These are phyloP conservation scores for Chamaecrista fasciculata DNA, from an alignment of 306 rosid species.

Conservation along the genomic window DNA sequence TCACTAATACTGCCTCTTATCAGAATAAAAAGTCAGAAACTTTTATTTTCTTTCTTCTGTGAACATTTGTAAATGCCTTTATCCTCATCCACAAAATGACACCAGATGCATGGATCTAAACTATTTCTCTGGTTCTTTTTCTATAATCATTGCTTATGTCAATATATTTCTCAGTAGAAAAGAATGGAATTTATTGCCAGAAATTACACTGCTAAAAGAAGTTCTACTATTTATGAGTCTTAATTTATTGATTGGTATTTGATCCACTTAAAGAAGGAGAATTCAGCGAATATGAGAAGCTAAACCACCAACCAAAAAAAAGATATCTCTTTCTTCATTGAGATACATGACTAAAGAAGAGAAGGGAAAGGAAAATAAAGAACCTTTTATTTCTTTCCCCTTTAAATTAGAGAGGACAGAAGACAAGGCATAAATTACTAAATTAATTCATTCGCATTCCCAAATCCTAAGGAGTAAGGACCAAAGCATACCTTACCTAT, in stretches of 20 bases:
- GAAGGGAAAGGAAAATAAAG: neutral
- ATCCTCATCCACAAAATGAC: neutral
- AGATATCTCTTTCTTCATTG: neutral
- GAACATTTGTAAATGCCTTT: neutral
- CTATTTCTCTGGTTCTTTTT: neutral
- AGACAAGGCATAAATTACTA: neutral
- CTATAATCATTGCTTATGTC: neutral
- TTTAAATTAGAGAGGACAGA: neutral
- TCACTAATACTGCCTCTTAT: neutral
- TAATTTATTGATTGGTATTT: neutral
- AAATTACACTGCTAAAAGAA: neutral
- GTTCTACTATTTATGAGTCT: neutral
- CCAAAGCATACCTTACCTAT: neutral
- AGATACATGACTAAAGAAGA: neutral
- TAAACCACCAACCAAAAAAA: neutral
- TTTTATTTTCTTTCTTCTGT: too few species aligned
- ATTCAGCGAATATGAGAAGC: neutral
- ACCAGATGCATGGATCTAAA: conserved; percentile 1
- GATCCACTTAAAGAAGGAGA: neutral
- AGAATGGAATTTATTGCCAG: neutral
- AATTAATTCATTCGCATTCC: neutral
- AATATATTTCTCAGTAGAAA: neutral
- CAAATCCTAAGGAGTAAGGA: neutral
- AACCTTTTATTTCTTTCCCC: neutral
- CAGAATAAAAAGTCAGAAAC: neutral